Base-by-base conservation (phyloP, 768 basidiomycete species). In the Tephrocybe sp. region DNA sequence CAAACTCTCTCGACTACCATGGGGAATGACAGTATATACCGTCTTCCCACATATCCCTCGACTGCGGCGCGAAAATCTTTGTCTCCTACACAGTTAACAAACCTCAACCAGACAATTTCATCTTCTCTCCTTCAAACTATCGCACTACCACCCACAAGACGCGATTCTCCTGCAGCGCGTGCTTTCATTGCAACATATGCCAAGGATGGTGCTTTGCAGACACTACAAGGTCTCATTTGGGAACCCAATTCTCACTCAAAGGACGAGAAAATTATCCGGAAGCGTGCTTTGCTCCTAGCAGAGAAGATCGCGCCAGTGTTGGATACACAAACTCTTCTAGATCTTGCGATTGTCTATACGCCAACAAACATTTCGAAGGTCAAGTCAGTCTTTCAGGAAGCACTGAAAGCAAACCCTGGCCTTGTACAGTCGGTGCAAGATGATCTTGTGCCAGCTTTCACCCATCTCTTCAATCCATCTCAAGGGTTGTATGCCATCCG, bases 401-500 rank as follows among this genome's bases (percentile, higher is more conserved):
- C 78, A 3, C 59, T 73, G 34, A 46, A 62, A 20, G 65, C 67
- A 7, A 66, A 65, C 4, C 53, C 72, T 0, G 52, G 68, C 17
- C 55, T 78, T 5, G 52, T 71, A 13, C 49, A 64, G 10, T 58
- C 59, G 22, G 64, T 80, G 42, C 48, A 68, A 51, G 60, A 61
- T 14, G 79, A 84, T 26, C 74, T 83, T 5, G 69, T 85, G 0
- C 79, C 84, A 3, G 78, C 81, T 0, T 78, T 89, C 54, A 78
- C 77, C 1, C 60, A 74, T 9, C 71, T 89, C 1, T 69, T 79
- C 0, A 67, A 72, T 12, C 60, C 74, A 9, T 63, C 68, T 0
- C 68, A 71, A 49, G 87, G 83, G 6, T 67, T 89, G 1, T 85
- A 89, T 49, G 77, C 72, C 16, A 69, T 86, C 53, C 79, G 87